Evolutionary conservation across 2,329 filamentous ascomycete species (phyloP), one percentile per base, ranked within the genome.

Genomic region (Chalaropsis thielavioides): DNA sequence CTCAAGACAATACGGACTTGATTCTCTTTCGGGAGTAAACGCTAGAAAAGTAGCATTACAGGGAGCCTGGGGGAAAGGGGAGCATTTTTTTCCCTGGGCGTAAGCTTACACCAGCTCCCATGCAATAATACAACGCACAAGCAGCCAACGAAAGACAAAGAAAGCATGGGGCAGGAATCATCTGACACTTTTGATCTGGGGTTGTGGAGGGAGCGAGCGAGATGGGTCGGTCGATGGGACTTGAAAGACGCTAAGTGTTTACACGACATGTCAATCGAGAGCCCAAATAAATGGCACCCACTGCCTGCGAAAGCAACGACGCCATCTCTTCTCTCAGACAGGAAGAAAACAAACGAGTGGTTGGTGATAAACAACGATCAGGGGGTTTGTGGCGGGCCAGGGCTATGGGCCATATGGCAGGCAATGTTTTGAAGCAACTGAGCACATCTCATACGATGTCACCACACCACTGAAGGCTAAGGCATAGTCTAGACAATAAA

Each of bases 161-260:
- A 22, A 35, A 31, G 51, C 24, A 58, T 38, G 31, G 27, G 27
- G 17, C 51, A 58, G 31, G 51, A 58, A 58, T 58, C 51, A 58
- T 58, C 51, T 58, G 27, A 58, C 51, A 58, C 27, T 58, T 58
- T 58, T 35, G 51, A 58, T 58, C 51, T 58, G 51, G 27, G 51
- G 51, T 58, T 38, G 15, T 58, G 51, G 24, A 58, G 27, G 31
- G 24, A 10, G 31, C 5, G 35, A 31, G 35, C 35, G 35, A 10
- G 35, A 4, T 4, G 10, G 35, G 10, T 38, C 5, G 35, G 35
- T 38, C 35, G 35, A 8, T 38, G 35, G 35, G 35, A 38, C 8
- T 38, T 38, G 35, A 38, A 10, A 10, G 8, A 10, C 35, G 35
- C 35, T 38, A 38, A 8, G 31, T 19, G 22, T 44, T 61, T 27